Base-by-base conservation (phyloP, 805 yeast genomes). In the Nakazawaea ernobii region DNA sequence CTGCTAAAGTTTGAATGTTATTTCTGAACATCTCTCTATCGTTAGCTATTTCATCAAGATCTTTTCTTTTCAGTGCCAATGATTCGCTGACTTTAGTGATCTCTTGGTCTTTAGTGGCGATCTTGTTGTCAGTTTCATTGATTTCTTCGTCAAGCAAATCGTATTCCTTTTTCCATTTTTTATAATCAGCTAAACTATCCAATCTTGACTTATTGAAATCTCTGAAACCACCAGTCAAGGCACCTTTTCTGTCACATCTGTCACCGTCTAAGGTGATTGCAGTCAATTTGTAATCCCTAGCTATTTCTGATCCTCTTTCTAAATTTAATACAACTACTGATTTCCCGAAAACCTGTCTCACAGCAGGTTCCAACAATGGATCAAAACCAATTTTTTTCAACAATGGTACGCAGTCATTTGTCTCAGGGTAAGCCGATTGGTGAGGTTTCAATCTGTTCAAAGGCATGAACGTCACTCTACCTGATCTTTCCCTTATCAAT, bases 261-360 rank as follows among this genome's bases (percentile, higher is more conserved):
- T 94, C 98, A 55, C 99, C 99, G 62, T 88, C 95, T 14, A 92
- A 67, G 0, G 99, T 94, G 13, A 94, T 85, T 0, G 96, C 86
- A 55, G 78, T 82, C 24, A 91, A 65, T 29, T 78, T 76, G 60
- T 71, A 77, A 8, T 68, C 63, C 41, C 77, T 76, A 0, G 96
- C 82, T 28, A 86, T 66, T 54, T 80, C 83, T 2, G 82, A 71
- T 3, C 95, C 95, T 29, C 73, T 71, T 42, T 75, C 81, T 40
- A 92, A 65, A 52, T 84, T 80, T 49, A 77, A 74, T 45, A 91
- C 83, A 1, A 94, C 91, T 37, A 91, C 77, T 0, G 94, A 80
- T 56, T 74, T 81, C 20, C 95, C 92, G 66, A 90, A 91, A 1
- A 91, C 80, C 53, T 88, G 94, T 52, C 72, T 73, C 4, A 92